A percentile compares a stretch with the other conserved stretches of the same genome.
These are phyloP conservation scores for Clonostachys solani DNA, from an alignment of 2,329 filamentous ascomycete species.

Conservation along the genomic window DNA sequence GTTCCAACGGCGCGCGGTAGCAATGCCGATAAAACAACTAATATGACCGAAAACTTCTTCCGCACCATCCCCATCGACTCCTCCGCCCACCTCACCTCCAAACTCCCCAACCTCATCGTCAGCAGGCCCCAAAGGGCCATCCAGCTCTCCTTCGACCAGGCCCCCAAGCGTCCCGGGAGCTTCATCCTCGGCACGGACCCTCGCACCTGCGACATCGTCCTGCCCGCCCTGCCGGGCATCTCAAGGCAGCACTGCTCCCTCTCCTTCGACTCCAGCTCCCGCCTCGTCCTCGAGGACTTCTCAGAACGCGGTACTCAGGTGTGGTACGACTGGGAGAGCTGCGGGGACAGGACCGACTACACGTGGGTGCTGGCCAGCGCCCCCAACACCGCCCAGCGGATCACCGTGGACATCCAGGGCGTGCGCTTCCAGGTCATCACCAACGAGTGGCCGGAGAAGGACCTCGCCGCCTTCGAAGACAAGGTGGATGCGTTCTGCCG, in stretches of 20 bases:
- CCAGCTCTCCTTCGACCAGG: conserved; percentile 25
- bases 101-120: conserved; percentile 16
- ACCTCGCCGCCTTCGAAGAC: conserved; percentile 22
- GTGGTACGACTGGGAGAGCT: conserved; percentile 35
- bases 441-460: conserved; percentile 23
- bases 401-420: conserved; percentile 31
- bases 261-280: conserved; percentile 29
- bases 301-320: conserved; percentile 31
- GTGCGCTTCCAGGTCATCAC: conserved; percentile 31
- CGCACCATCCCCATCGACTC: conserved; percentile 15
- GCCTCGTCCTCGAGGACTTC: conserved; percentile 31
- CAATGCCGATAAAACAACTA: conserved; percentile 22
- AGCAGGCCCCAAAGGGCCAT: conserved; percentile 21
- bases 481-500: conserved; percentile 26
- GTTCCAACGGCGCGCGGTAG: conserved; percentile 26
- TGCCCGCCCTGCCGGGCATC: conserved; percentile 25
- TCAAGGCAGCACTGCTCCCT: conserved; percentile 28
- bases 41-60: conserved; percentile 21
- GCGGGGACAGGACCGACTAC: conserved; percentile 26
- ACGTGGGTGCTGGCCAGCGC: conserved; percentile 28
- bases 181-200: conserved; percentile 33
- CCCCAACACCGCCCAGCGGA: conserved; percentile 20
- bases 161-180: conserved; percentile 24
- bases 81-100: conserved; percentile 16
- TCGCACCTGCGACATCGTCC: conserved; percentile 25